phyloP scores from a whole-genome alignment of 192 early-diverging fungal genomes.

The Coemansia sp. region DNA sequence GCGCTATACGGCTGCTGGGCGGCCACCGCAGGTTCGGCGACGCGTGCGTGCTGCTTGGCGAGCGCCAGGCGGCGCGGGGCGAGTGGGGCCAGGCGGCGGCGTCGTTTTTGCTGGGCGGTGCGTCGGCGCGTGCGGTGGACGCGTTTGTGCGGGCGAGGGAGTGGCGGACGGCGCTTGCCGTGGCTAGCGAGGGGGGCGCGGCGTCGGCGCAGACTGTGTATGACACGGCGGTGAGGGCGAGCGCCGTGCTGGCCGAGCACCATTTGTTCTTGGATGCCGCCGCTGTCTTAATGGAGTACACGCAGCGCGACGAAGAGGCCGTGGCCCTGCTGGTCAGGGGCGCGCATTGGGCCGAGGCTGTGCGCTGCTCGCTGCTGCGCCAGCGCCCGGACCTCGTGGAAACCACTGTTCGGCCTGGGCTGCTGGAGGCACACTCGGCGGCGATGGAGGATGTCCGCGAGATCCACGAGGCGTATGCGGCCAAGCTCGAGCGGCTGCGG shows the following conservation, averaged over 20 bases:
- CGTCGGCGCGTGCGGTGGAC: conserved; percentile 15
- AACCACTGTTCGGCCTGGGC: conserved; percentile 69
- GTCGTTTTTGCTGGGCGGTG: conserved; percentile 34
- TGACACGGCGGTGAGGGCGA: conserved; percentile 30
- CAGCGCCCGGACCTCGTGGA: conserved; percentile 70
- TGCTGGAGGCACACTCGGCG: conserved; percentile 44
- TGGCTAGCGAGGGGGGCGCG: conserved; percentile 16
- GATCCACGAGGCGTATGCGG: conserved; percentile 23
- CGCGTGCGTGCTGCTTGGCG: conserved; percentile 58
- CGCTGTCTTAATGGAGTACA: conserved; percentile 67
- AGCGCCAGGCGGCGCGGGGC: conserved; percentile 55
- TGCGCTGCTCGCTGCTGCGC: conserved; percentile 61
- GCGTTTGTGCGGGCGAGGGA: conserved; percentile 36
- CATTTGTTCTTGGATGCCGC: conserved; percentile 69
- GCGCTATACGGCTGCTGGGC: conserved; percentile 59
- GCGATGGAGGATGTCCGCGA: conserved; percentile 46
- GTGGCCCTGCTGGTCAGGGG: conserved; percentile 69
- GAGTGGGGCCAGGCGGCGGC: conserved; percentile 52
- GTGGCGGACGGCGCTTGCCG: conserved; percentile 38
- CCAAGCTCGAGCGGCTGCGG: conserved; percentile 22
- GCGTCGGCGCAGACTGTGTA: conserved; percentile 11
- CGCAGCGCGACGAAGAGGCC: conserved; percentile 66
- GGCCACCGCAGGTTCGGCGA: conserved; percentile 50
- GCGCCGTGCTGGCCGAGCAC: conserved; percentile 55
- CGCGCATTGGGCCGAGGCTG: conserved; percentile 73